phyloP scores from a whole-genome alignment of 2,329 filamentous ascomycete species.

The Ophiobolus disseminans region DNA sequence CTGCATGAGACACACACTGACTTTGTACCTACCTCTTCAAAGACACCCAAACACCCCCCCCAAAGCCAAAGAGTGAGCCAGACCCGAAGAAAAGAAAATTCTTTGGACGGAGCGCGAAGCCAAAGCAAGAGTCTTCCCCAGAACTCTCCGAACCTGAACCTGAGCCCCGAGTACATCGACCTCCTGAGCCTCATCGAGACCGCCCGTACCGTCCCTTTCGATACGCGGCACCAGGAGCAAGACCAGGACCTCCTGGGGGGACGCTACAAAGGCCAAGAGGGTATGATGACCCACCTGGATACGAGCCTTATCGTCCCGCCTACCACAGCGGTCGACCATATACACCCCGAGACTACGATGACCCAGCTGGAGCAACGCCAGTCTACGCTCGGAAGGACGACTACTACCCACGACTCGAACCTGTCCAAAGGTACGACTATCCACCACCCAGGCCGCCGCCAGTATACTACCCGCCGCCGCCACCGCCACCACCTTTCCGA shows the following conservation, averaged over 20 bases:
- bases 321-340: neutral
- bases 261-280: conserved; percentile 38
- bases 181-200: conserved; percentile 10
- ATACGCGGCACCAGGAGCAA: conserved; percentile 25
- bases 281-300: conserved; percentile 17
- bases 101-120: conserved; percentile 13
- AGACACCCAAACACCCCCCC: conserved; percentile 23
- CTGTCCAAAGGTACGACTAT: conserved; percentile 14
- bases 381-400: conserved; percentile 24
- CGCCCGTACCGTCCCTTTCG: conserved; percentile 24
- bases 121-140: conserved; percentile 13
- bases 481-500: neutral
- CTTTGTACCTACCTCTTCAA: neutral
- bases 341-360: conserved; percentile 10
- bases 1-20: too few relatives aligned
- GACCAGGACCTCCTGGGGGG: conserved; percentile 33
- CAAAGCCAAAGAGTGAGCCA: conserved; percentile 7
- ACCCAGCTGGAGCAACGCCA: conserved; percentile 10
- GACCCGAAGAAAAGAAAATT: conserved; percentile 16
- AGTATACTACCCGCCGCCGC: too few relatives aligned
- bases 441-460: conserved; percentile 4
- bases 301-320: conserved; percentile 5
- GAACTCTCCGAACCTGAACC: conserved; percentile 3
- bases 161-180: conserved; percentile 1
- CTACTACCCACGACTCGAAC: conserved; percentile 25